Percentiles rank a stretch among this genome's conserved stretches.
Evolutionary conservation across 1,284 basidiomycete species (phyloP).

Genomic region (Ceratobasidium papillatum): DNA sequence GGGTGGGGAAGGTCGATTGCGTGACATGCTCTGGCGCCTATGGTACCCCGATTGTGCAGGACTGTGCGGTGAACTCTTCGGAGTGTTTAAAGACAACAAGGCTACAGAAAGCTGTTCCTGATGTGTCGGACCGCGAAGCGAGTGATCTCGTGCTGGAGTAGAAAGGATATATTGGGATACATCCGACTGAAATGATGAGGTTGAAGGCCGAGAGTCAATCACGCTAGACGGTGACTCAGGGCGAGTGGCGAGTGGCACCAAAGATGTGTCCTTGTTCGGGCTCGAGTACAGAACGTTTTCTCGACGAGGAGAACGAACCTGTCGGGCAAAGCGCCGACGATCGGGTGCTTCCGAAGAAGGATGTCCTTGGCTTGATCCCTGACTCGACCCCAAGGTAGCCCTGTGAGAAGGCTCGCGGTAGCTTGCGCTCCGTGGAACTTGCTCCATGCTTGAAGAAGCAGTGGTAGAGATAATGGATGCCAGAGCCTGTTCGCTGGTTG

Average conservation of each 20-base stretch:
- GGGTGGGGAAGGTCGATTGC: conserved; percentile 3
- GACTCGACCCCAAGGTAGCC: not conserved
- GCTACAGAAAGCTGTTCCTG: not conserved
- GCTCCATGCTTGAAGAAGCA: not conserved
- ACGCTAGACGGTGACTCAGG: not conserved
- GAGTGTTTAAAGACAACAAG: not conserved
- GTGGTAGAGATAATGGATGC: conserved; percentile 12
- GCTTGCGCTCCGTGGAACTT: conserved; percentile 24
- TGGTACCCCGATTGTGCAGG: not conserved
- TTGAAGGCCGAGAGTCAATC: conserved; percentile 15
- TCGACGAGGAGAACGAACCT: not conserved
- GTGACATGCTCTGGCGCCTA: conserved; percentile 12
- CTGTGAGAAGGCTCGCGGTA: not conserved
- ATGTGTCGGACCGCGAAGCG: not conserved
- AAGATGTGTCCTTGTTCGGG: not conserved
- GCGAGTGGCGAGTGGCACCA: not conserved
- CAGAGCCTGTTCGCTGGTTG: conserved; percentile 33
- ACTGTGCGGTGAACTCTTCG: not conserved
- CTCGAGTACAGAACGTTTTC: conserved; percentile 8
- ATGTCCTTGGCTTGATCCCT: conserved; percentile 12
- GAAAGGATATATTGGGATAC: conserved; percentile 4
- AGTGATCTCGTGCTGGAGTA: not conserved
- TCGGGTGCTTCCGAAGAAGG: conserved; percentile 24
- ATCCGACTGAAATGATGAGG: conserved; percentile 5
- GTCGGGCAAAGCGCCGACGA: conserved; percentile 23